phyloP scores from a whole-genome alignment of 805 yeast genomes.

The Candida maltosa region DNA sequence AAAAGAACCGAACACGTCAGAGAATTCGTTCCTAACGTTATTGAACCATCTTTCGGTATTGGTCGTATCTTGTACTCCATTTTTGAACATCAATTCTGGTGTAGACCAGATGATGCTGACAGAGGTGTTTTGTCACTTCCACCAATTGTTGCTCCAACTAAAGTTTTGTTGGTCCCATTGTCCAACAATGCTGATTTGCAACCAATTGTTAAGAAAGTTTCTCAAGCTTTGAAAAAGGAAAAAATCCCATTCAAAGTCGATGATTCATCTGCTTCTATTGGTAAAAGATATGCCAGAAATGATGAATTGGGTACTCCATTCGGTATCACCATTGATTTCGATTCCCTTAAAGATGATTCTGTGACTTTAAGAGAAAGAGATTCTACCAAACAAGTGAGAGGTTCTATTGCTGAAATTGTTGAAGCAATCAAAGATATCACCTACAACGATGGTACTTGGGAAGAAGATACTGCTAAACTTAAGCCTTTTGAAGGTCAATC shows the following conservation, averaged over 20 bases:
- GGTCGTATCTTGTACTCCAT: constrained; percentile 93
- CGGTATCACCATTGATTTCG: constrained; percentile 96
- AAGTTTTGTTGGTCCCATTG: constrained; percentile 91
- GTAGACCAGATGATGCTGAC: constrained; percentile 86
- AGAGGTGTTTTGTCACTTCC: constrained; percentile 85
- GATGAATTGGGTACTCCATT: constrained; percentile 99
- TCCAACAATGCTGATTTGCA: constrained; percentile 78
- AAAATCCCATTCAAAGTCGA: constrained; percentile 95
- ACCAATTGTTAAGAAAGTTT: constrained; percentile 69
- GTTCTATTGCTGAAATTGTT: constrained; percentile 66
- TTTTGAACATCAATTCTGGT: constrained; percentile 94
- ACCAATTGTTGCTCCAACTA: constrained; percentile 96
- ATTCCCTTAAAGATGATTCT: constrained; percentile 80
- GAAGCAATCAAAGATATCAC: constrained; percentile 75
- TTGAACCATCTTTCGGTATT: constrained; percentile 98
- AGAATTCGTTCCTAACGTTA: constrained; percentile 94
- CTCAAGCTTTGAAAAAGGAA: constrained; percentile 66
- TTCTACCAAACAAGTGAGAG: constrained; percentile 94
- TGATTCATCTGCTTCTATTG: constrained; percentile 95
- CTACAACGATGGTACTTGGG: constrained; percentile 76
- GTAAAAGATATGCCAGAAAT: constrained; percentile 96
- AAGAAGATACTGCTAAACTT: constrained; percentile 73
- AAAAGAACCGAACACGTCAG: constrained; percentile 85
- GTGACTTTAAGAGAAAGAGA: constrained; percentile 97
- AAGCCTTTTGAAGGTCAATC: constrained; percentile 71